A percentile compares a stretch with the other conserved stretches of the same genome.
These are phyloP conservation scores for Dioscorea dumetorum DNA, from an alignment of 106 monocot genomes.

Conservation along the genomic window DNA sequence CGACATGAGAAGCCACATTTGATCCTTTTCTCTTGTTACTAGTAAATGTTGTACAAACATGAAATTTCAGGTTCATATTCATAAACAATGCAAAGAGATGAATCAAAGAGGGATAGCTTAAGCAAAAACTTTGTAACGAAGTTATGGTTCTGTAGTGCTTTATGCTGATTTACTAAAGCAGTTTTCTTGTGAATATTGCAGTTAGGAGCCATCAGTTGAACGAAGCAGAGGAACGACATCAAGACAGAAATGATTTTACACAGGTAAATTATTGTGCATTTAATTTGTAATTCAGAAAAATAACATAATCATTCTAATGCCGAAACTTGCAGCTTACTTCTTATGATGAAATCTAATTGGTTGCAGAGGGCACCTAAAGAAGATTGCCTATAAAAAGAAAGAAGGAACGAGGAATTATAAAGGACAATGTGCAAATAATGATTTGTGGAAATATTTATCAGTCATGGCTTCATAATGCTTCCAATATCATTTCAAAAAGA, in stretches of 20 bases:
- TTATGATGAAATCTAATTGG: constrained; percentile 9
- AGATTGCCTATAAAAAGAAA: constrained; percentile 29
- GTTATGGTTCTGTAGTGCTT: too few species aligned
- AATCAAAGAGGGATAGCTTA: too few species aligned
- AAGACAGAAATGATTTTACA: not conserved
- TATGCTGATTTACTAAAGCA: too few species aligned
- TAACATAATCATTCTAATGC: not conserved
- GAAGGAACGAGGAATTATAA: constrained; percentile 15
- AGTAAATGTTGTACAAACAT: too few species aligned
- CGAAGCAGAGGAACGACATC: constrained; percentile 26
- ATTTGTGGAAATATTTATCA: constrained; percentile 62
- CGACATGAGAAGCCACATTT: too few species aligned
- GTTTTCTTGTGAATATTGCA: constrained; percentile 12
- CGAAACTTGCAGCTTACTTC: too few species aligned
- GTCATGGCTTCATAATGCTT: constrained; percentile 63
- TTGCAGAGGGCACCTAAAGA: constrained; percentile 2
- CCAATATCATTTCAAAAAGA: constrained; percentile 43
- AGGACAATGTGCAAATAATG: constrained; percentile 61
- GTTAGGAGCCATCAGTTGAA: constrained; percentile 4
- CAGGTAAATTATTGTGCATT: not conserved
- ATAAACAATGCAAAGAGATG: too few species aligned
- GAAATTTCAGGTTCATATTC: too few species aligned
- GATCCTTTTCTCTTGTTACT: too few species aligned
- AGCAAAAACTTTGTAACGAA: too few species aligned
- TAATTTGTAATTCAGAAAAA: not conserved